These are phyloP conservation scores for Cadophora luteo-olivacea DNA, from an alignment of 2,329 filamentous ascomycete genomes.

Conservation along the genomic window DNA sequence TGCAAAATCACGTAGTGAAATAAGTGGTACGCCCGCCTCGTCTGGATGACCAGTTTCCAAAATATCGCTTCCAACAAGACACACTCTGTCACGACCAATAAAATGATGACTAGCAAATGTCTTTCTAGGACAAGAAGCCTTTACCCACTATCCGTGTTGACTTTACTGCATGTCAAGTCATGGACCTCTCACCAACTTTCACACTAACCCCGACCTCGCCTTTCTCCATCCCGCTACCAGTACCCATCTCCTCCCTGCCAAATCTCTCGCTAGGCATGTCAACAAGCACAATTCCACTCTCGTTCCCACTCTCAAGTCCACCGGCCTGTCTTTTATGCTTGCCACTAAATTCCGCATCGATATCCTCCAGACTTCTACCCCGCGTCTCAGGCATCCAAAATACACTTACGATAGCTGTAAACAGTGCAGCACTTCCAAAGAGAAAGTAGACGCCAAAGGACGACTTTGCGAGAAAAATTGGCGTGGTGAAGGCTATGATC, in stretches of 20 bases:
- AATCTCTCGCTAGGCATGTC: not conserved
- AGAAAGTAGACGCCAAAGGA: slow-evolving; percentile 41
- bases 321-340: not conserved
- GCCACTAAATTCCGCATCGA: slow-evolving; percentile 33
- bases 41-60: too few relatives aligned
- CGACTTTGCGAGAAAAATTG: slow-evolving; percentile 40
- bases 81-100: too few relatives aligned
- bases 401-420: slow-evolving; percentile 31
- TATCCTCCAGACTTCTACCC: slow-evolving; percentile 37
- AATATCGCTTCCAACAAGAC: too few relatives aligned
- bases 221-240: not conserved
- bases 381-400: slow-evolving; percentile 44
- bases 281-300: not conserved
- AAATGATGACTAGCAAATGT: too few relatives aligned
- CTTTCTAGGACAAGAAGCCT: too few relatives aligned
- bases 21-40: too few relatives aligned
- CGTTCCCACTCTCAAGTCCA: not conserved
- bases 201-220: not conserved
- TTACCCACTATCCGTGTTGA: too few relatives aligned
- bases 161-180: not conserved
- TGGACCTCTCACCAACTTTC: not conserved
- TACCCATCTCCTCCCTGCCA: not conserved
- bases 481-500: slow-evolving; percentile 46
- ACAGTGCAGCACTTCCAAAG: slow-evolving; percentile 49
- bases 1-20: too few relatives aligned